These are phyloP conservation scores for Parastagonospora avenae DNA, from an alignment of 2,329 filamentous ascomycete genomes.

Conservation along the genomic window DNA sequence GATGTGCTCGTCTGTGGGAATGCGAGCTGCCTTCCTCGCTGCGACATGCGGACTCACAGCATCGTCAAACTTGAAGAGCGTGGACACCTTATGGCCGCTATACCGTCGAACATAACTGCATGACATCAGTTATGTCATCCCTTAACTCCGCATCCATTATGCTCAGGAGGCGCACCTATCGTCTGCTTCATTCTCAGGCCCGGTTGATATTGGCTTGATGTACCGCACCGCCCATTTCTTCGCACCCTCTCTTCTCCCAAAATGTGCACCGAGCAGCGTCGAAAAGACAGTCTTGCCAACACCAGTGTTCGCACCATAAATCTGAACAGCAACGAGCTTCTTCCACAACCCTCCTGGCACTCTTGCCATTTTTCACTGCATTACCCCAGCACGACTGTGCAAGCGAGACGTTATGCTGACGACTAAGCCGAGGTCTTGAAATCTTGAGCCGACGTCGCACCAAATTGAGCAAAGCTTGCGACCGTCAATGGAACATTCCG, in stretches of 20 bases:
- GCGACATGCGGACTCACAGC: conserved; percentile 81
- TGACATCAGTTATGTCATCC: conserved; percentile 8
- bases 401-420: too few relatives aligned
- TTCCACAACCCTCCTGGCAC: conserved; percentile 69
- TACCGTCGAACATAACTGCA: conserved; percentile 67
- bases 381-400: too few relatives aligned
- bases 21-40: conserved; percentile 49
- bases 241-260: conserved; percentile 14
- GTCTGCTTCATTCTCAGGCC: conserved; percentile 71
- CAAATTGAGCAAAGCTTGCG: too few relatives aligned
- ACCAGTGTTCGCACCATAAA: conserved; percentile 84
- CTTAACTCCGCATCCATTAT: too few relatives aligned
- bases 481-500: too few relatives aligned
- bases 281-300: conserved; percentile 85
- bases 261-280: conserved; percentile 71
- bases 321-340: conserved; percentile 70
- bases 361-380: conserved; percentile 43
- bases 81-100: conserved; percentile 61
- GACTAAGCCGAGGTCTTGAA: too few relatives aligned
- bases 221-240: conserved; percentile 60
- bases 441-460: too few relatives aligned
- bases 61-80: conserved; percentile 73
- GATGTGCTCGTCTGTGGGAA: conserved; percentile 33
- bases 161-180: conserved; percentile 64
- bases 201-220: conserved; percentile 83